Evolutionary conservation across 345 rosid genomes (phyloP).

Genomic region (Nasturtium officinale): DNA sequence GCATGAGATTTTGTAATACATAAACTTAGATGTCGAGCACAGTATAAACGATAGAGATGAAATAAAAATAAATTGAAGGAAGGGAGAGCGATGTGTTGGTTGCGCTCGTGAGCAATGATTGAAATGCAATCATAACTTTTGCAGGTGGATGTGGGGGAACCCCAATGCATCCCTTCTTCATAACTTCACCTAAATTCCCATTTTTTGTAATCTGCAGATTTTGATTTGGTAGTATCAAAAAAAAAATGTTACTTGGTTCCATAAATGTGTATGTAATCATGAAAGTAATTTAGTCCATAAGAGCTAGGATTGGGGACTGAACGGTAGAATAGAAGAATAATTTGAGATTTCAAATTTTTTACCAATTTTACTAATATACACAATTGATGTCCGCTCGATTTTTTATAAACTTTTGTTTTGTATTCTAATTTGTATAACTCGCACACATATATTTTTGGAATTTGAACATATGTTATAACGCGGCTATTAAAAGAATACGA

Average conservation of each 20-base stretch:
- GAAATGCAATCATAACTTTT: constrained; percentile 39
- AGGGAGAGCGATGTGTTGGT: constrained; percentile 30
- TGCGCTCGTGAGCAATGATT: constrained; percentile 46
- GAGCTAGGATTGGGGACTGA: not conserved
- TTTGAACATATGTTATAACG: not conserved
- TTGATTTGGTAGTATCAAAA: not conserved
- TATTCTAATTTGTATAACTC: constrained; percentile 1
- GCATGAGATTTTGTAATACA: constrained; percentile 31
- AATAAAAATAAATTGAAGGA: constrained; percentile 13
- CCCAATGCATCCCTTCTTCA: constrained; percentile 33
- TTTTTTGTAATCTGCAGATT: not conserved
- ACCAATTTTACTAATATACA: no score
- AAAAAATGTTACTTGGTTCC: not conserved
- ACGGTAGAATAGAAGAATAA: not conserved
- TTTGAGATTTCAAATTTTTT: not conserved
- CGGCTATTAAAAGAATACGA: not conserved
- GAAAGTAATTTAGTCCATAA: constrained; percentile 12
- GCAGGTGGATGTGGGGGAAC: constrained; percentile 44
- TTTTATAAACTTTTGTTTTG: not conserved
- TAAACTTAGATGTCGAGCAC: constrained; percentile 26
- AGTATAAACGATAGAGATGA: constrained; percentile 16
- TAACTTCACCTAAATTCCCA: constrained; percentile 33
- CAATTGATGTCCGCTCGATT: not conserved
- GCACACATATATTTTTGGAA: not conserved
- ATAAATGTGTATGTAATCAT: not conserved